phyloP scores from a whole-genome alignment of 441 rosid genomes.

The Aquilaria agallochum region DNA sequence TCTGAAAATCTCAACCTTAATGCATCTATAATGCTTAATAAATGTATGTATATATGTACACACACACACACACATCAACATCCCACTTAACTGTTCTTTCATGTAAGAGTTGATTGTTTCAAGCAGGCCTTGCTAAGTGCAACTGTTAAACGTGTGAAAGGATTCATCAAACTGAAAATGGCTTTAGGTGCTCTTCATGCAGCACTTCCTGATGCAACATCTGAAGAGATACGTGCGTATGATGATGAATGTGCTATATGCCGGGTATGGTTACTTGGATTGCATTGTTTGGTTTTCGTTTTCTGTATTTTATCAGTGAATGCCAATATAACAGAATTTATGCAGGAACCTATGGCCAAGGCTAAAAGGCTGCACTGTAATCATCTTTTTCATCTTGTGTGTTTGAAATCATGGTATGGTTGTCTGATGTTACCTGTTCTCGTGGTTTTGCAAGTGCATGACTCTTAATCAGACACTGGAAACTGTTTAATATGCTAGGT shows the following conservation, averaged over 20 bases:
- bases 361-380: slow-evolving; percentile 91
- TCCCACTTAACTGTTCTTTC: slow-evolving; percentile 9
- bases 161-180: slow-evolving; percentile 76
- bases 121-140: slow-evolving; percentile 92
- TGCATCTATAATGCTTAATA: too few relatives aligned
- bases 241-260: slow-evolving; percentile 99
- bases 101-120: slow-evolving; percentile 16
- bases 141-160: slow-evolving; percentile 84
- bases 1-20: too few relatives aligned
- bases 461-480: slow-evolving; percentile 19
- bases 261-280: slow-evolving; percentile 56
- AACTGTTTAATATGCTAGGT: slow-evolving; percentile 49
- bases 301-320: slow-evolving; percentile 10
- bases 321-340: slow-evolving; percentile 20
- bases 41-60: too few relatives aligned
- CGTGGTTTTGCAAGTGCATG: slow-evolving; percentile 17
- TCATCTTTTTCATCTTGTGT: slow-evolving; percentile 96
- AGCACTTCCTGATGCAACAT: slow-evolving; percentile 97
- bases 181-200: slow-evolving; percentile 95
- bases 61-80: not conserved
- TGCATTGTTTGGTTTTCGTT: slow-evolving; percentile 5
- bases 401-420: slow-evolving; percentile 97
- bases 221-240: slow-evolving; percentile 79
- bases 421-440: slow-evolving; percentile 16
- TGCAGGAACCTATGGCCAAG: slow-evolving; percentile 99